A percentile compares a stretch with the other conserved stretches of the same genome.
These are phyloP conservation scores for Penicillium cosmopolitanum DNA, from an alignment of 495 filamentous ascomycete species.

Conservation along the genomic window DNA sequence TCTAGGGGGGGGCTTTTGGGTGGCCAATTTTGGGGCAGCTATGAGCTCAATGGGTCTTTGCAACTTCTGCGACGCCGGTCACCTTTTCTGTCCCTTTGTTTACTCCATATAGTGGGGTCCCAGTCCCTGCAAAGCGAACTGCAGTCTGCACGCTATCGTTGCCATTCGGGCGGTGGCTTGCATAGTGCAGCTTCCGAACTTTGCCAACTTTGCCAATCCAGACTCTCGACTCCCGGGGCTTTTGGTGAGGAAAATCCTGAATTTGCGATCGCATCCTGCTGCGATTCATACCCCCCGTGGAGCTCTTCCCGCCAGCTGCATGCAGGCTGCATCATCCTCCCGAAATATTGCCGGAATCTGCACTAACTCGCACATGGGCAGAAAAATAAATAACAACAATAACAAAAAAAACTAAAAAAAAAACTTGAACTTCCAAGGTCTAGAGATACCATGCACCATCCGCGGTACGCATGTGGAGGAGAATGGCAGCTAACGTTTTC, in stretches of 20 bases:
- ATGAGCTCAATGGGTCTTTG: constrained; percentile 8
- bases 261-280: background rate
- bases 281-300: constrained; percentile 2
- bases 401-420: no score
- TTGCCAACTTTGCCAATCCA: background rate
- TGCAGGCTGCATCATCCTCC: constrained; percentile 9
- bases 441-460: background rate
- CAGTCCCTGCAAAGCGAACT: constrained; percentile 8
- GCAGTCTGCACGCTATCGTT: constrained; percentile 20
- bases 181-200: constrained; percentile 16
- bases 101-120: constrained; percentile 7
- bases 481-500: background rate
- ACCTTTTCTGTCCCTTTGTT: background rate
- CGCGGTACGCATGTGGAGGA: background rate
- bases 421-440: background rate
- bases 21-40: background rate
- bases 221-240: background rate
- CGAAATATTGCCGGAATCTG: constrained; percentile 3
- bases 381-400: background rate
- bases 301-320: background rate
- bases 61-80: constrained; percentile 11
- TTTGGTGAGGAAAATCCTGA: background rate
- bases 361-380: constrained; percentile 1
- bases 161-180: constrained; percentile 18
- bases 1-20: background rate